Evolutionary conservation across 106 monocot species (phyloP), one percentile per base, ranked within the genome.

Genomic region (Apostasia shenzhenica): DNA sequence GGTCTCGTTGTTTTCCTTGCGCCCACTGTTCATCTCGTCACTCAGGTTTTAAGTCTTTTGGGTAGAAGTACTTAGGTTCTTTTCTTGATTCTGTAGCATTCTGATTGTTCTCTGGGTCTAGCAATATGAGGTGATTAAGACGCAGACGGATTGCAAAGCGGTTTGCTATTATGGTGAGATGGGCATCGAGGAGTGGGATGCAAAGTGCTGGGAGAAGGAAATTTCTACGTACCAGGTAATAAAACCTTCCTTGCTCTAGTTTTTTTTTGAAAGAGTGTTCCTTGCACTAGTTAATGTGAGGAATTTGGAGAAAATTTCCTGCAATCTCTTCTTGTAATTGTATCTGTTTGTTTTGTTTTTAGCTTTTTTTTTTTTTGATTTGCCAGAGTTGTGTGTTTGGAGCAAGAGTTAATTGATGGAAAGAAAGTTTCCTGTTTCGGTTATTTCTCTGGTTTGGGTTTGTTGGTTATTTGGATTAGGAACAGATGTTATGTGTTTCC

Each of bases 1-100:
- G 78, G 72, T n/a, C 45, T 86, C 58, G 71, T 89, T 47, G 42
- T 97, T 9, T 92, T 97, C 45, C 86, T 97, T 26, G 88, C 92
- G 0, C 95, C 95, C 3, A 89, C 95, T n/a, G 92, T 97, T 38
- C 74, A 84, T 63, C 86, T 97, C 44, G 95, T 92, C 7, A 52
- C 64, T 13, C 92, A 97, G 86, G 95, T 97, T 40, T 14, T 54
- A 26, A 4, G 3, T 76, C 10, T 66, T 50, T 65, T 56, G 14
- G 9, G 39, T 52, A 6, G 0, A 54, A 40, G 1, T 41, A 7
- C 1, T 26, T 14, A 42, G 14, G 38, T 1, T 63, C 37, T 54
- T 8, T 37, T 44, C 43, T 41, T 26, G 10, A 61, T 38, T 55
- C 12, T 46, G 63, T 78, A 48, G 8, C 48, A 65, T 3, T 65